Base-by-base conservation (phyloP, 495 filamentous ascomycete genomes). In the Xylaria venustula region DNA sequence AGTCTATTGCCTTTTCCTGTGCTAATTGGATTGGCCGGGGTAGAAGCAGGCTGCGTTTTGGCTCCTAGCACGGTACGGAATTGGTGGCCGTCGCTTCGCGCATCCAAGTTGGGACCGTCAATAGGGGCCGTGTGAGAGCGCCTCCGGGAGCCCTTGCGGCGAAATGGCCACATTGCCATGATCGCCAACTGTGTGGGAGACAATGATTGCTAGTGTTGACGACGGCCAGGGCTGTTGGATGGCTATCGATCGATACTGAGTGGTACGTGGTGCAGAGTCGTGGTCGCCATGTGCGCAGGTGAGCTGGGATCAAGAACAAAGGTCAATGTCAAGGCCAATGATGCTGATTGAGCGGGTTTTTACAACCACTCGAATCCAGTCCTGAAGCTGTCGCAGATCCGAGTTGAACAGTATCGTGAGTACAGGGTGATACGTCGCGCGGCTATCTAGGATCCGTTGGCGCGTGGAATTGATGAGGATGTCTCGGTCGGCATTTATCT, bases 91-190 rank as follows among this genome's bases (percentile, higher is more conserved):
- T 65, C 57, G 19, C 59, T 57, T 28, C 52, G 53, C 64, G 37
- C 66, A 41, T 68, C 69, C 26, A 65, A 66, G 58, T 74, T 73
- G 23, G 71, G 63, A 25, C 12, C 37, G 34, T 75, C 67, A 3
- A 71, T 61, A 30, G 75, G 74, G 60, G 68, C 76, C 40, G 72
- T 70, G 30, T 71, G 67, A 40, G 73, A 66, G 62, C 75, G 75
- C 64, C 74, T 78, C 65, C 78, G 74, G 59, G 76, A 75, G 77
- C 79, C 85, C 71, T 81, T 89, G 58, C 88, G 86, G 73, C 88
- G 81, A 73, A 91, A 92, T 34, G 87, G 89, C 89, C 89, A 92
- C 77, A 91, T 77, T 69, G 85, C 84, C 88, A 90, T 91, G 63
- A 71, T 79, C 78, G 69, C 63, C 45, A n/a, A 22, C 26, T n/a